Base-by-base conservation (phyloP, 306 rosid species). In the Benincasa hispida region DNA sequence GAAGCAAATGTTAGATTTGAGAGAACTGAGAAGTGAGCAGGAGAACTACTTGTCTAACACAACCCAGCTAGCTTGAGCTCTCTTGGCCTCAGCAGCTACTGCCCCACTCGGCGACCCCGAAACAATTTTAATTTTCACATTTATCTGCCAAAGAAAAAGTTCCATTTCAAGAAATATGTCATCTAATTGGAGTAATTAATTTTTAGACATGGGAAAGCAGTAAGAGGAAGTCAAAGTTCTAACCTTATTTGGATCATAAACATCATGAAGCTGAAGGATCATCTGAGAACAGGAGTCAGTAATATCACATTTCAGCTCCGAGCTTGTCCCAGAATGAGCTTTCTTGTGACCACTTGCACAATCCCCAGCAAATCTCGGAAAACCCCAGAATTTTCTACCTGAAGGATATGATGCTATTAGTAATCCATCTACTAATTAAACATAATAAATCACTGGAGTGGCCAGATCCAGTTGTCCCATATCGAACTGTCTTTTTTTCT, bases 191-290 rank as follows among this genome's bases (percentile, higher is more conserved):
- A 76, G 61, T 34, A 76, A 5, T 54, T 65, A 74, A 56, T 63
- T 55, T 70, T 48, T 78, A 81, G 10, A 62, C 85, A 81, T n/a
- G 58, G 58, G 61, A 61, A 76, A 32, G 53, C 24, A 32, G 8
- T 2, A 60, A 61, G 28, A 47, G 28, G 56, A 62, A 32, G 32
- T 37, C 51, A 75, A 62, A 32, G 28, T 73, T 77, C 51, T 77
- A 45, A 88, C 99, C 91, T 94, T 94, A 80, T 94, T 90, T 57
- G 97, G 95, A 85, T 94, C 97, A 87, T 89, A 92, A 81, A 94
- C 99, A 62, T 89, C 93, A 83, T 92, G 96, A 67, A 94, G 99
- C 87, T 89, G 99, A 83, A 94, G 96, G 59, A 94, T 94, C 99
- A 94, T 92, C 81, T 94, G 99, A 47, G 99, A 94, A 87, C 98